Conservation (phyloP, 345 rosid species). For the Acer saccharum region DNA sequence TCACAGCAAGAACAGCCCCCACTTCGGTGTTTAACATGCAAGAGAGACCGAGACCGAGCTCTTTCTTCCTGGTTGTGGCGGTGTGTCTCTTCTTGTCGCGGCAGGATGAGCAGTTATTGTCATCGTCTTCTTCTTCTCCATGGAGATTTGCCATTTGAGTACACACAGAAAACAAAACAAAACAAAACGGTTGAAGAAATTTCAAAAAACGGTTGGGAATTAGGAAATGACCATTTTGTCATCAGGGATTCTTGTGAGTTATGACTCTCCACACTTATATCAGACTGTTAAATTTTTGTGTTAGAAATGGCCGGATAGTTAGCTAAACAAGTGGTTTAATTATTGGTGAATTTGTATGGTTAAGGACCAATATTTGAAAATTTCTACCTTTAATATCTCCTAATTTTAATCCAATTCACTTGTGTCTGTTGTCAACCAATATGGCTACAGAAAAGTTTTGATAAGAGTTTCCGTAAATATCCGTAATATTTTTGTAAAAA, state of each 20-base stretch:
- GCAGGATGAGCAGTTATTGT: conserved; percentile 11
- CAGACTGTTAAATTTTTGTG: neutral
- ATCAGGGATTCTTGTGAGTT: neutral
- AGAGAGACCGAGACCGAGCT: conserved; percentile 65
- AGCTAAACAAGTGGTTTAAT: conserved; percentile 29
- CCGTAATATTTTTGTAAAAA: too few species aligned
- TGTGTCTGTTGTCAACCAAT: neutral
- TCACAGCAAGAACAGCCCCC: conserved; percentile 77
- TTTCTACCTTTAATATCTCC: conserved; percentile 29
- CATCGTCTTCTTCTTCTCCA: conserved; percentile 25
- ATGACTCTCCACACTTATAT: neutral
- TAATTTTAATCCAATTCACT: conserved; percentile 22
- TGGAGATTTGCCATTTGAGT: conserved; percentile 2
- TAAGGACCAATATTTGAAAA: conserved; percentile 24
- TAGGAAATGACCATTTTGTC: neutral
- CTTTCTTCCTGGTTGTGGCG: conserved; percentile 44
- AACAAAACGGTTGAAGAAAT: neutral
- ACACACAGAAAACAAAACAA: neutral
- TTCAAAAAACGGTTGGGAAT: conserved; percentile 21
- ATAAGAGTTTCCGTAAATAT: too few species aligned
- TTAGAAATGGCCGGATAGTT: conserved; percentile 17
- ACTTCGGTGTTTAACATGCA: conserved; percentile 97
- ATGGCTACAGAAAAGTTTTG: too few species aligned
- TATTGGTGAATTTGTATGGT: conserved; percentile 19
- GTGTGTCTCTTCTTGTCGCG: conserved; percentile 27